Percentiles rank a stretch among this genome's conserved stretches.
These are phyloP conservation scores for Blastomyces silverae DNA, from an alignment of 2,329 filamentous ascomycete species.

Conservation along the genomic window DNA sequence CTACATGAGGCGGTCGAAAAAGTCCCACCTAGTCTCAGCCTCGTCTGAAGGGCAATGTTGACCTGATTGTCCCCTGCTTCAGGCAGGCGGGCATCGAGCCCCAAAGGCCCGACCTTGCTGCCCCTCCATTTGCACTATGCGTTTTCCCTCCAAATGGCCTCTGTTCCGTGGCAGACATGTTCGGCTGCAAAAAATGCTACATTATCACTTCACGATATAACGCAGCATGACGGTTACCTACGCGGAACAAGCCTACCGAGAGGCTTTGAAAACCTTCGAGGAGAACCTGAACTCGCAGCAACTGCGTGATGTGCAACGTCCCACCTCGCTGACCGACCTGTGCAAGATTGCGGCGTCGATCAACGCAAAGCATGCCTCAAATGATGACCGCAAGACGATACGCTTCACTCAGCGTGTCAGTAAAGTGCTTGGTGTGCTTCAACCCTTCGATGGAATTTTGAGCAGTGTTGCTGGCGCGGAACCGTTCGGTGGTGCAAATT, in stretches of 20 bases:
- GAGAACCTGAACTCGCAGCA: constrained; percentile 14
- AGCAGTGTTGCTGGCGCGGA: neutral
- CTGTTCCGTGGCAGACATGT: neutral
- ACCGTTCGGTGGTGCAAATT: constrained; percentile 9
- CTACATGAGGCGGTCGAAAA: neutral
- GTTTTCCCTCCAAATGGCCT: neutral
- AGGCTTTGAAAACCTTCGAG: constrained; percentile 14
- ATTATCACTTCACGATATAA: neutral
- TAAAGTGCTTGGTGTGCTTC: constrained; percentile 5
- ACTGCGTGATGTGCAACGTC: constrained; percentile 13
- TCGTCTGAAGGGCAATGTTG: neutral
- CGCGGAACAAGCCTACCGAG: constrained; percentile 11
- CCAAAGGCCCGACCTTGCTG: neutral
- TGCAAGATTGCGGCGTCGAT: constrained; percentile 10
- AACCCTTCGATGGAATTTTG: constrained; percentile 14
- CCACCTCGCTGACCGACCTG: constrained; percentile 11
- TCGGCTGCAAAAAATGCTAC: neutral
- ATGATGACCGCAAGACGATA: constrained; percentile 29
- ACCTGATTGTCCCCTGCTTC: neutral
- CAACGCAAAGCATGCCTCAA: constrained; percentile 27
- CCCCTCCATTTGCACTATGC: neutral
- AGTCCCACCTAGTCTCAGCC: neutral
- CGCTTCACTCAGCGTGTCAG: constrained; percentile 8
- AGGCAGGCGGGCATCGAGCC: neutral
- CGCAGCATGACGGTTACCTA: constrained; percentile 9